Evolutionary conservation across 2,329 filamentous ascomycete species (phyloP).

Genomic region (Pseudocercospora eumusae): DNA sequence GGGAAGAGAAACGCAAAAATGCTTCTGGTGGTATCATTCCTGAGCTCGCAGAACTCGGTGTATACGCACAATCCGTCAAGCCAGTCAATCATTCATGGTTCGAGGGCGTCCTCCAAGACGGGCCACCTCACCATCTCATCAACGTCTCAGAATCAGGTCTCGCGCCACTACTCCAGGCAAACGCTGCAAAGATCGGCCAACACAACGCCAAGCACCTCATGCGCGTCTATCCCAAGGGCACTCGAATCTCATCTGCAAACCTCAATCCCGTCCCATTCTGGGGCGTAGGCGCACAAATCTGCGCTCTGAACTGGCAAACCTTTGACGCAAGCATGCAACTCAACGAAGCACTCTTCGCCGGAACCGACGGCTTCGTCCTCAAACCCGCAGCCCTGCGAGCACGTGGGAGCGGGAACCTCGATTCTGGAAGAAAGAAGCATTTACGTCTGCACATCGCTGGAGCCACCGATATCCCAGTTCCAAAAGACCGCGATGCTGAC

Average conservation of each 20-base stretch:
- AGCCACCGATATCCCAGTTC: slow-evolving; percentile 62
- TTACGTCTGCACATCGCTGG: slow-evolving; percentile 63
- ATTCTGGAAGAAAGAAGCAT: slow-evolving; percentile 51
- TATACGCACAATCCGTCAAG: slow-evolving; percentile 71
- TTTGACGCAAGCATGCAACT: slow-evolving; percentile 67
- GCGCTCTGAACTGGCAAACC: slow-evolving; percentile 69
- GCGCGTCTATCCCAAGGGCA: slow-evolving; percentile 70
- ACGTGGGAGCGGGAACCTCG: slow-evolving; percentile 56
- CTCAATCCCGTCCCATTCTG: slow-evolving; percentile 65
- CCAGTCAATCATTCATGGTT: slow-evolving; percentile 67
- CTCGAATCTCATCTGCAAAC: slow-evolving; percentile 66
- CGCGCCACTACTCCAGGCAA: slow-evolving; percentile 53
- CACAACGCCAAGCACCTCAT: slow-evolving; percentile 69
- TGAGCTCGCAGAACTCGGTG: slow-evolving; percentile 65
- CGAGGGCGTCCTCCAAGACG: slow-evolving; percentile 50
- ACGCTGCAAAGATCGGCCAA: slow-evolving; percentile 50
- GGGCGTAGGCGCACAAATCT: slow-evolving; percentile 68
- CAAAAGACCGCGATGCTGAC: slow-evolving; percentile 52
- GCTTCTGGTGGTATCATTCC: slow-evolving; percentile 58
- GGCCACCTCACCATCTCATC: slow-evolving; percentile 66
- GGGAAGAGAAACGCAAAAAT: slow-evolving; percentile 54
- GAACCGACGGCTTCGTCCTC: slow-evolving; percentile 65
- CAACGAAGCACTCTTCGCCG: slow-evolving; percentile 67
- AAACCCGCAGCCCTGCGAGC: slow-evolving; percentile 63
- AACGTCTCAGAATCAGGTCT: slow-evolving; percentile 68